Conservation (phyloP, 1,284 basidiomycete genomes). For the Ceraceosorus guamensis region DNA sequence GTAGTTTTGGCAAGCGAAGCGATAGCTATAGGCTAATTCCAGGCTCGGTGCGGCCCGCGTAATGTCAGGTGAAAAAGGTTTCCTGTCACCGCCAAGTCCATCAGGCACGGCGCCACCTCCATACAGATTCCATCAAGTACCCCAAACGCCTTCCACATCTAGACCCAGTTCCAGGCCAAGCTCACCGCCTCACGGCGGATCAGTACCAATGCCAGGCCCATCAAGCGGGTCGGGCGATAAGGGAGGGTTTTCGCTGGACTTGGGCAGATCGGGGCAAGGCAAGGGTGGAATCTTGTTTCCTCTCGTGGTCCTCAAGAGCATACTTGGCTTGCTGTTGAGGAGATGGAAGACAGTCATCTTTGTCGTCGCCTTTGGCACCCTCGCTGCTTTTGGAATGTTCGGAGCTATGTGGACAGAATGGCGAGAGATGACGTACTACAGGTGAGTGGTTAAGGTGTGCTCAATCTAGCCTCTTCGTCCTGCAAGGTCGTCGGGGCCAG, state of each 20-base stretch:
- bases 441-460: slow-evolving; percentile 10
- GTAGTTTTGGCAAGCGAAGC: no score
- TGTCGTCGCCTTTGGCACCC: slow-evolving; percentile 28
- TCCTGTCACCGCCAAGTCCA: no score
- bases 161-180: slow-evolving; percentile 28
- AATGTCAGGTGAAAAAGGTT: no score
- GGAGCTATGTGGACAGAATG: slow-evolving; percentile 46
- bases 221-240: slow-evolving; percentile 21
- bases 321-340: slow-evolving; percentile 24
- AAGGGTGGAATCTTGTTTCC: slow-evolving; percentile 38
- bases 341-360: slow-evolving; percentile 45
- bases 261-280: slow-evolving; percentile 28
- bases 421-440: slow-evolving; percentile 47
- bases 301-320: slow-evolving; percentile 26
- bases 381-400: slow-evolving; percentile 37
- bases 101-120: slow-evolving; percentile 24
- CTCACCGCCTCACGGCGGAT: slow-evolving; percentile 35
- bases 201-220: slow-evolving; percentile 15
- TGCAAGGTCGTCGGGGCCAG: no score
- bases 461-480: not conserved
- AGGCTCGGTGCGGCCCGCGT: no score
- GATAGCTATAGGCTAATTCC: no score
- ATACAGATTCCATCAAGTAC: slow-evolving; percentile 37
- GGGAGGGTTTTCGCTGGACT: slow-evolving; percentile 18
- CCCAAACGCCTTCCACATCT: slow-evolving; percentile 32